phyloP scores from a whole-genome alignment of 2,329 filamentous ascomycete genomes.

The Lachnellula subtilissima region DNA sequence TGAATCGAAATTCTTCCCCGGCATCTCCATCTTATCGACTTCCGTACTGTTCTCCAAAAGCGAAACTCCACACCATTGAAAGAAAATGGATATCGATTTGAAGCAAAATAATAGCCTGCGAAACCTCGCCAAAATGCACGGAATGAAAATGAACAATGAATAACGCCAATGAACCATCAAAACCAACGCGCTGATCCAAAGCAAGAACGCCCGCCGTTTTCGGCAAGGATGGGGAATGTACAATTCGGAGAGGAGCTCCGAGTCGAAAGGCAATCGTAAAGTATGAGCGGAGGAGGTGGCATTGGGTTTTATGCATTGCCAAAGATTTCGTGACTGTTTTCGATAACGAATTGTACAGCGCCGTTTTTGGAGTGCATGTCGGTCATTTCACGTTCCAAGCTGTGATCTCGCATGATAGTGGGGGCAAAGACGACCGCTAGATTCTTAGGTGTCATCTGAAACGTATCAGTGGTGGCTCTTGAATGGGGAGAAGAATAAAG shows the following conservation, averaged over 20 bases:
- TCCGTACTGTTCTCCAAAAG: constrained; percentile 1
- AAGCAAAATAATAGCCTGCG: neutral
- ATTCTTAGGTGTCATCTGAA: constrained; percentile 90
- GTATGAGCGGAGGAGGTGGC: neutral
- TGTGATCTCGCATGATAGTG: constrained; percentile 90
- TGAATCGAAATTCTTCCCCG: constrained; percentile 8
- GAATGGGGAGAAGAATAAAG: neutral
- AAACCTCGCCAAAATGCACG: neutral
- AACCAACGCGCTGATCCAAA: constrained; percentile 10
- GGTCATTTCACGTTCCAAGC: constrained; percentile 88
- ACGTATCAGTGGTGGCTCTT: constrained; percentile 22
- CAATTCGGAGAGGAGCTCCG: constrained; percentile 8
- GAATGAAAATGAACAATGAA: constrained; percentile 8
- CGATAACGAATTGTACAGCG: constrained; percentile 87
- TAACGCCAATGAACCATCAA: constrained; percentile 5
- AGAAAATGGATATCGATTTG: constrained; percentile 15
- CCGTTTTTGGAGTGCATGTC: constrained; percentile 93
- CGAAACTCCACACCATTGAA: neutral
- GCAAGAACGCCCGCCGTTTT: constrained; percentile 15
- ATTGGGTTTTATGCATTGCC: constrained; percentile 18
- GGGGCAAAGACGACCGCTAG: constrained; percentile 95
- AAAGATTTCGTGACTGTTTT: constrained; percentile 83
- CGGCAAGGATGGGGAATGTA: constrained; percentile 8
- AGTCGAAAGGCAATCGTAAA: constrained; percentile 5
- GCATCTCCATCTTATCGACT: neutral